Conservation (phyloP, 306 rosid genomes). For the Begonia loranthoides region DNA sequence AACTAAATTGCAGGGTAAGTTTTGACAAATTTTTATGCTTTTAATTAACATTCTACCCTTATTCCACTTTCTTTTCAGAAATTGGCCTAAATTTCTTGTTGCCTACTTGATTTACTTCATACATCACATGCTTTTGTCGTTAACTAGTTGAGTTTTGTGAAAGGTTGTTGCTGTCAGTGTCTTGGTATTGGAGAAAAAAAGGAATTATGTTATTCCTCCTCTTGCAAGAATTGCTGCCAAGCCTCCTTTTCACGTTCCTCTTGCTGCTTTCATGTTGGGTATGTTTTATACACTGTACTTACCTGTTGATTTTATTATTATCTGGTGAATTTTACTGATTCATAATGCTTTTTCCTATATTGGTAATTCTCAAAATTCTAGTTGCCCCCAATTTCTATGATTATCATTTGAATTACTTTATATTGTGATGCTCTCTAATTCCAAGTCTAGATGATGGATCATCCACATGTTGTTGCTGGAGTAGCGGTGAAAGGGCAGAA, state of each 20-base stretch:
- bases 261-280: constrained; percentile 86
- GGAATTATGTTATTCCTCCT: constrained; percentile 6
- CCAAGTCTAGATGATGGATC: constrained; percentile 71
- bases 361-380: background rate
- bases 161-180: constrained; percentile 61
- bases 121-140: background rate
- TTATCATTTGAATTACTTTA: background rate
- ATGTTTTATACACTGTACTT: constrained; percentile 10
- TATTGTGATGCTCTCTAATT: background rate
- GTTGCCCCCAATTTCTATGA: background rate
- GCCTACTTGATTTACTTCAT: background rate
- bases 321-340: background rate
- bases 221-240: constrained; percentile 13
- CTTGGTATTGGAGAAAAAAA: constrained; percentile 48
- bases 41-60: no score
- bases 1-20: constrained; percentile 55
- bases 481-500: constrained; percentile 65
- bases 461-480: constrained; percentile 75
- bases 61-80: background rate
- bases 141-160: constrained; percentile 11
- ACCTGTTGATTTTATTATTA: background rate
- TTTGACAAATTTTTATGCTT: constrained; percentile 6
- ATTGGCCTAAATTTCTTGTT: background rate
- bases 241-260: constrained; percentile 39
- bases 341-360: background rate